Percentiles rank a stretch among this genome's conserved stretches.
These are phyloP conservation scores for Leptographium galeiforme DNA, from an alignment of 2,329 filamentous ascomycete genomes.

Conservation along the genomic window DNA sequence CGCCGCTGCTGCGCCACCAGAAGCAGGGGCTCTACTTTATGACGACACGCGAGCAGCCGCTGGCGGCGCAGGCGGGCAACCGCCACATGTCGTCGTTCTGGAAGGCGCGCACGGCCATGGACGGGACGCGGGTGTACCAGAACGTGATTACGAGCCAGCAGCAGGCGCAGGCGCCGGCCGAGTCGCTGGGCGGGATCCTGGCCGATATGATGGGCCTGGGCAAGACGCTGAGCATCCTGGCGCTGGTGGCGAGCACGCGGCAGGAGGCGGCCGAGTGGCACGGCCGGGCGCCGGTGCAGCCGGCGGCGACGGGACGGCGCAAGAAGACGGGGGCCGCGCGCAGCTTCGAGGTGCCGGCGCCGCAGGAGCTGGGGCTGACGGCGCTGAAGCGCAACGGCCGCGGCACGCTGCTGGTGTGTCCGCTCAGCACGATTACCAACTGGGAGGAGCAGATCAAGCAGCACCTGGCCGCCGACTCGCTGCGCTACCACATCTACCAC, in stretches of 20 bases:
- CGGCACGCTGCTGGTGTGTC: slow-evolving; percentile 76
- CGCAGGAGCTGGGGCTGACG: slow-evolving; percentile 33
- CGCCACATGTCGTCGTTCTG: slow-evolving; percentile 62
- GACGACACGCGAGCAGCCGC: slow-evolving; percentile 58
- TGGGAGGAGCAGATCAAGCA: slow-evolving; percentile 88
- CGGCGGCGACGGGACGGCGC: slow-evolving; percentile 24
- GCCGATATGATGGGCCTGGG: slow-evolving; percentile 86
- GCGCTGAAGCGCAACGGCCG: slow-evolving; percentile 53
- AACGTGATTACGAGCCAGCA: slow-evolving; percentile 76
- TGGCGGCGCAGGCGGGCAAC: slow-evolving; percentile 41
- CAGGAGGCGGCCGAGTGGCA: slow-evolving; percentile 51
- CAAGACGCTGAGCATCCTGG: slow-evolving; percentile 75
- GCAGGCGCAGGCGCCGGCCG: slow-evolving; percentile 43
- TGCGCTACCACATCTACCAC: slow-evolving; percentile 78
- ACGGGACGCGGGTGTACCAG: slow-evolving; percentile 42
- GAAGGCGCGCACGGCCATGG: slow-evolving; percentile 41
- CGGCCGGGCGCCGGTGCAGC: slow-evolving; percentile 35
- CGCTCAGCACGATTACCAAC: slow-evolving; percentile 81
- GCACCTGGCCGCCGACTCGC: slow-evolving; percentile 51
- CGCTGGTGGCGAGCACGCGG: slow-evolving; percentile 56
- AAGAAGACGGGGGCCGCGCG: slow-evolving; percentile 19
- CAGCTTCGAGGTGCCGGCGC: slow-evolving; percentile 25
- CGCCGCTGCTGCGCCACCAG: slow-evolving; percentile 67
- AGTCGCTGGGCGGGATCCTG: slow-evolving; percentile 60
- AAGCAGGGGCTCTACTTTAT: slow-evolving; percentile 86